Evolutionary conservation across 768 basidiomycete species (phyloP), one percentile per base, ranked within the genome.

Genomic region (Leccinum variicolor): DNA sequence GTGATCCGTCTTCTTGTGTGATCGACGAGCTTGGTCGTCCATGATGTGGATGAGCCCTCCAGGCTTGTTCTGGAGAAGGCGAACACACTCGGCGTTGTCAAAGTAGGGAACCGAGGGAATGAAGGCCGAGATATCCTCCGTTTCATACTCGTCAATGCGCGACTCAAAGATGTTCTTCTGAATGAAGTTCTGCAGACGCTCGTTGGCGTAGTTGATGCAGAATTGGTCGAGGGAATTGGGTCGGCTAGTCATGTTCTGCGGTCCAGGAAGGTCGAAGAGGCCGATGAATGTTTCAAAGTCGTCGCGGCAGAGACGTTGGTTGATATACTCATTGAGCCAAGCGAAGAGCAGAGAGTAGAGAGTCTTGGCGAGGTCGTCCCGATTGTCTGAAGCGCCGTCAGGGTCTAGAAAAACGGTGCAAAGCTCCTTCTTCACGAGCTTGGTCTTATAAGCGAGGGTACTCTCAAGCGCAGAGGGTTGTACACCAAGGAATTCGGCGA

Each of bases 241-340:
- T 1, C 92, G 83, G 56, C 86, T 88, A 3, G 88, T 85, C 74
- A 93, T 83, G 73, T 97, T 95, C 72, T 97, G 94, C 6, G 90
- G 83, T 6, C 96, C 94, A 2, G 96, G 94, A 10, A 98, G 84
- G 71, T 99, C 96, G 68, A 98, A 89, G 34, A 98, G 80, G 9
- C 94, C 93, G 63, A 98, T 88, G 75, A 95, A 98, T 2, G 90
- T 92, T 4, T 82, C 79, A 62, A 94, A 99, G 69, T 97, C 94
- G 41, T 98, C 95, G 25, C 87, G 85, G 77, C 94, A 97, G 15
- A 99, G 84, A 39, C 91, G 90, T 64, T 96, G 90, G 71, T 98
- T 98, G 77, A 98, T 89, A 68, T 92, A 84, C 69, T 98, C 97
- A 69, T 95, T 96, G 58, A 98, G 74, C 97, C 95, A 98, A 3